Evolutionary conservation across 768 basidiomycete species (phyloP), one percentile per base, ranked within the genome.

Genomic region (Suillus cothurnatus): DNA sequence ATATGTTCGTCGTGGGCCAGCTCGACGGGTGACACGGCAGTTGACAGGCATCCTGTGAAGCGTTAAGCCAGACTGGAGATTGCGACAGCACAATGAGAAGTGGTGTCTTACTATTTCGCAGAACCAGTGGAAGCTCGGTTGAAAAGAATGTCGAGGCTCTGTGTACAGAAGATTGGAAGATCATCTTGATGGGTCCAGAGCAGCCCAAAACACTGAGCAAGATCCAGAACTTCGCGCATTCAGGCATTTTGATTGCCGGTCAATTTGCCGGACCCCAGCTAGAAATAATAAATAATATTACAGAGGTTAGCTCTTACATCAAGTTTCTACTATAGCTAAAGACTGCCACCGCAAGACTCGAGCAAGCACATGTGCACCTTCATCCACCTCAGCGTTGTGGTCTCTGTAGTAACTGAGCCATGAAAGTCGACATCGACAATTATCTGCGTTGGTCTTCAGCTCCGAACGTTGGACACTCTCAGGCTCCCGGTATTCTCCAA

Each of bases 1-100:
- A 74, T 69, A 47, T 77, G 65, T 19, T 68, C 71, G 38, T 80
- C 79, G 50, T 79, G 75, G 28, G 64, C 68, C 19, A 80, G 65
- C 59, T 76, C 68, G 4, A 79, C 70, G 0, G 79, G 67, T 19
- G 69, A 56, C 19, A 67, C 61, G 23, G 63, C 41, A 39, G 66
- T 69, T 50, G 67, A 68, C 38, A 61, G 41, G 47, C 73, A 68
- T 56, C 61, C 77, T 77, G 67, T 66, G n/a, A 58, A 58, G 26
- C 4, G 36, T 58, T 38, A 5, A 58, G 36, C 26, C n/a, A n/a
- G 31, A 55, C 53, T 17, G 17, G 38, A 28, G 8, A 21, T 39
- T 58, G 38, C 36, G 12, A 32, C 6, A 32, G 11, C 23, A 17
- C 57, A 58, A 58, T 3, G 11, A 55, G 53, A 55, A 34, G 12